Evolutionary conservation across 768 basidiomycete genomes (phyloP).

Genomic region (Gautieria morchelliformis): DNA sequence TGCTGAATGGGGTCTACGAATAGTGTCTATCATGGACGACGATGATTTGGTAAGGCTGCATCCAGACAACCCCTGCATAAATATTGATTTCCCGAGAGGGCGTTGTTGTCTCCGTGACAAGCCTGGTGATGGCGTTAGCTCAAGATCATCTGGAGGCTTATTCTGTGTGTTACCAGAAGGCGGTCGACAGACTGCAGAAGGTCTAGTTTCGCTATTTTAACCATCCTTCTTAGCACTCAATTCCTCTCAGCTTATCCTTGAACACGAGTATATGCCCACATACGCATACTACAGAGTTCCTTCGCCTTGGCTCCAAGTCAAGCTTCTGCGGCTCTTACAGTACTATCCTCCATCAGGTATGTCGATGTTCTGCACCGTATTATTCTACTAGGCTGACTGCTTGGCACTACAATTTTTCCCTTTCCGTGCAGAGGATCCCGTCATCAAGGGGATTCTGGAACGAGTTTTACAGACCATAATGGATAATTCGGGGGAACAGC

Average conservation of each 20-base stretch:
- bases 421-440: slow-evolving; percentile 59
- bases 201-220: slow-evolving; percentile 33
- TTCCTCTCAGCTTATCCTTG: slow-evolving; percentile 65
- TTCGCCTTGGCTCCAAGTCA: slow-evolving; percentile 95
- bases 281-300: slow-evolving; percentile 98
- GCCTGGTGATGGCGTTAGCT: slow-evolving; percentile 85
- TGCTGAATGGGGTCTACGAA: slow-evolving; percentile 90
- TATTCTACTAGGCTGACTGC: neutral
- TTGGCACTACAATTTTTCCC: neutral
- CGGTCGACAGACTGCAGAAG: slow-evolving; percentile 78
- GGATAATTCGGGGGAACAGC: slow-evolving; percentile 77
- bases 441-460: slow-evolving; percentile 65
- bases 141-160: slow-evolving; percentile 90
- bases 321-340: slow-evolving; percentile 83
- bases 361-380: neutral
- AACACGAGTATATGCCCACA: slow-evolving; percentile 77
- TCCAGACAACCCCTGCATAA: slow-evolving; percentile 1
- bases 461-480: slow-evolving; percentile 84
- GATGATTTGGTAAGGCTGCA: slow-evolving; percentile 53
- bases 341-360: slow-evolving; percentile 92
- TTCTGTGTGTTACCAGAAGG: slow-evolving; percentile 88
- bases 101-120: slow-evolving; percentile 90
- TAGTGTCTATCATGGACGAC: slow-evolving; percentile 95
- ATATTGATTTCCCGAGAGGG: slow-evolving; percentile 41
- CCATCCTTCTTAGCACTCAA: neutral